phyloP scores from a whole-genome alignment of 805 yeast species.

The Candida silvicultrix region DNA sequence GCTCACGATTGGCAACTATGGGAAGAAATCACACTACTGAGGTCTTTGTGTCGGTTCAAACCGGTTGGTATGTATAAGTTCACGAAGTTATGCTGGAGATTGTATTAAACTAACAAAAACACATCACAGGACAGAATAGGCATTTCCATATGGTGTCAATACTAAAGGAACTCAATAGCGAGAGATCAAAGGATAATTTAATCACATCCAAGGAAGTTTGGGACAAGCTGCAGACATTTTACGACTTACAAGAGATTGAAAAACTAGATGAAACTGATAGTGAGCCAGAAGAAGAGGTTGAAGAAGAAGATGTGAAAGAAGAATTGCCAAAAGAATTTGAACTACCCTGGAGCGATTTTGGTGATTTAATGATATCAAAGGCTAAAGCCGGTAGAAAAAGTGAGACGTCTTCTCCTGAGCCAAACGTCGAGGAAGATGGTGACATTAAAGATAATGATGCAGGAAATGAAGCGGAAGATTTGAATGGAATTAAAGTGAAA shows the following conservation, averaged over 20 bases:
- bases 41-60: not conserved
- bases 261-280: conserved; percentile 23
- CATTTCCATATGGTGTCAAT: conserved; percentile 33
- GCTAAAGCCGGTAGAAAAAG: conserved; percentile 20
- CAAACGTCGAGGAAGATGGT: not conserved
- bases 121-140: conserved; percentile 7
- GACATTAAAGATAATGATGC: not conserved
- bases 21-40: not conserved
- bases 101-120: not conserved
- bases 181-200: conserved; percentile 23
- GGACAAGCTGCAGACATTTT: conserved; percentile 46
- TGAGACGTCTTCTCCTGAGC: conserved; percentile 3
- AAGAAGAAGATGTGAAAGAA: not conserved
- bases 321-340: conserved; percentile 21
- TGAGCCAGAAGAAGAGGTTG: not conserved
- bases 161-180: conserved; percentile 11
- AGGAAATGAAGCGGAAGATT: not conserved
- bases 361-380: conserved; percentile 31
- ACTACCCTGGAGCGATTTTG: conserved; percentile 40
- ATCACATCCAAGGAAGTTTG: conserved; percentile 46
- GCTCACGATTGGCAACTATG: not conserved
- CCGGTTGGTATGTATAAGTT: not conserved
- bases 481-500: no score
- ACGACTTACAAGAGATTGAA: conserved; percentile 54
- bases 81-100: not conserved